Base-by-base conservation (phyloP, 2,329 filamentous ascomycete species). In the Aspergillus proliferans region DNA sequence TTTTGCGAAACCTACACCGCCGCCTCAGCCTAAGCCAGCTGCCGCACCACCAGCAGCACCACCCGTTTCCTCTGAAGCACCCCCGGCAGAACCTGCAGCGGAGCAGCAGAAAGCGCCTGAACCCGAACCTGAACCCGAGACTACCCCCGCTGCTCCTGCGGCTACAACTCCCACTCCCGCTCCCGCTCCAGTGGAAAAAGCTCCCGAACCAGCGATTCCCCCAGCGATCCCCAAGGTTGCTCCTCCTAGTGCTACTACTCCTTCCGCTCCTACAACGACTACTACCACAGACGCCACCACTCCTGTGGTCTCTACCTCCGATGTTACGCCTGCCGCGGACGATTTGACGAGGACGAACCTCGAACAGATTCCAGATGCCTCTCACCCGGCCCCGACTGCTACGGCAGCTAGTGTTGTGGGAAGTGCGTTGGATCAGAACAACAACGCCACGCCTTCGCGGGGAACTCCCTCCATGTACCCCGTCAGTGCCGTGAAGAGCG, bases 341-440 rank as follows among this genome's bases (percentile, higher is more conserved):
- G 84, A 91, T 62, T 80, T 97, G 57, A 97, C 92, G 24, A 85
- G 92, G 73, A 86, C 85, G 60, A 97, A 97, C 71, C 85, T 97
- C 50, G 91, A 95, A 68, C 88, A 92, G 71, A 79, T 97, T 59
- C 86, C 84, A 56, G 91, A 96, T 72, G 80, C 79, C 48, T 95
- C 92, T 40, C 76, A 83, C 49, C 87, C 88, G 38, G 82, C 85
- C 18, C 80, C 85, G 43, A 92, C 88, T 47, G 86, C 85, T 57
- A 96, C 92, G 43, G 87, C 83, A 56, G 89, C 88, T 55, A 96
- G 91, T 78, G 95, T 91, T 51, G 78, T 88, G 56, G 87, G 89
- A 59, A 93, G 92, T 70, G 90, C 88, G 15, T 85, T 87, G 76
- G 88, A 95, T 64, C 81, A 85, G 50, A 80, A 82, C 65, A 80